Percentiles rank a stretch among this genome's conserved stretches.
Evolutionary conservation across 169 alveolate genomes (phyloP).

Genomic region (Plasmodium vivax): DNA sequence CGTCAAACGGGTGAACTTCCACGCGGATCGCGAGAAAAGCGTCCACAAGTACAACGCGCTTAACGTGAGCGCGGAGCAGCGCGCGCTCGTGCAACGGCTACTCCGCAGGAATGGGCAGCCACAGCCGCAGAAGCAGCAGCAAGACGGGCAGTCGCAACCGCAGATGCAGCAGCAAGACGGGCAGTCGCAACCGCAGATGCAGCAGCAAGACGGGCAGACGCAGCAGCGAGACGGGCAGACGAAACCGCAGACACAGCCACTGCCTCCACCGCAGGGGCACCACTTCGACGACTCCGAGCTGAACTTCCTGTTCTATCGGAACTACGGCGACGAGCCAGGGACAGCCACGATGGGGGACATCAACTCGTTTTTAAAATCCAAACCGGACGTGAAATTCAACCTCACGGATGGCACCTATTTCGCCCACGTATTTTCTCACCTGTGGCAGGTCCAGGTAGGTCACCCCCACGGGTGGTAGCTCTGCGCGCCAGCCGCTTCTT

Average conservation of each 20-base stretch:
- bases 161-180: neutral
- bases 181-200: neutral
- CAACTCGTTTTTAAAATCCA: constrained; percentile 3
- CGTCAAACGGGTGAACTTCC: constrained; percentile 42
- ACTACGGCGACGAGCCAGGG: neutral
- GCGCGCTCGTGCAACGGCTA: neutral
- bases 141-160: neutral
- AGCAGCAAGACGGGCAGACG: neutral
- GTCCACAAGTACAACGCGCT: constrained; percentile 36
- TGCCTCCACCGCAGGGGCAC: neutral
- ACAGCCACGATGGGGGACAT: constrained; percentile 11
- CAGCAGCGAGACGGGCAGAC: too few relatives aligned
- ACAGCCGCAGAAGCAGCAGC: neutral
- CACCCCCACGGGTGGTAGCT: neutral
- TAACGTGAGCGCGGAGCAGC: constrained; percentile 19
- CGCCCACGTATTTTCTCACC: constrained; percentile 36
- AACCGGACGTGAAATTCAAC: constrained; percentile 15
- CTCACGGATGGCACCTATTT: constrained; percentile 33
- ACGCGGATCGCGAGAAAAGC: constrained; percentile 43
- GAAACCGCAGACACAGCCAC: neutral
- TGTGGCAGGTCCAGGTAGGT: constrained; percentile 36
- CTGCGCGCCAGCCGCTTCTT: neutral
- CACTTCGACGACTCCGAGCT: constrained; percentile 33
- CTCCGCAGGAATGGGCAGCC: neutral
- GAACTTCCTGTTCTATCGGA: constrained; percentile 22